Base-by-base conservation (phyloP, 805 yeast species). In the Candida oleophila region DNA sequence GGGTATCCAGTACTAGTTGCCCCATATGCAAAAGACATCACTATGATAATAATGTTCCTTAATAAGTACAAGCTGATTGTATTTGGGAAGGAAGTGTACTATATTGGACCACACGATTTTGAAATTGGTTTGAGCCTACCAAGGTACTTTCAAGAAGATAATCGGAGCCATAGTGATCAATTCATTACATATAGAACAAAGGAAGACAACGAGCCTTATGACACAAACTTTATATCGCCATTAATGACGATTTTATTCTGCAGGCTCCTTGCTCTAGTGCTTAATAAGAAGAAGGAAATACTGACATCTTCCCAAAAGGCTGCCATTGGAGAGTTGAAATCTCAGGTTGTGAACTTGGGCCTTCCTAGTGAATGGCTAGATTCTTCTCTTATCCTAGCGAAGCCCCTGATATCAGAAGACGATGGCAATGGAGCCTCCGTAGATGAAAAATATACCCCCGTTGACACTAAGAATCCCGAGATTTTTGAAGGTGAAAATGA, bases 321-420 rank as follows among this genome's bases (percentile, higher is more conserved):
- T 19, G 74, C 74, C 2, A 57, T 69, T 15, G 56, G 55, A 18
- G 76, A 71, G 48, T 56, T 72, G 38, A 68, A 64, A 45, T 48
- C 68, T 1, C 52, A 60, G 45, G 49, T 55, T 39, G 39, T 49
- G 7, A 25, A 44, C 3, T 53, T 66, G 4, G 76, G 77, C 0
- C 55, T 70, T 19, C 76, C 77, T 2, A 49, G 42, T 21, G 76
- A 70, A 49, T 72, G 77, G 77, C 59, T 62, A 42, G 62, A 60
- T 42, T 55, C 52, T 35, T 32, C 54, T 1, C 21, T 32, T 20
- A 44, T 49, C 2, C 50, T 38, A 2, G 11, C 5, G 11, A 25
- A 25, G 30, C 30, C 30, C 11, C 30, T 25, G 30, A 11, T 7
- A 11, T 5, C 11, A 25, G 22, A n/a, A 14, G 22, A 45, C 16